These are phyloP conservation scores for Iberis pinnata DNA, from an alignment of 345 rosid species.

Conservation along the genomic window DNA sequence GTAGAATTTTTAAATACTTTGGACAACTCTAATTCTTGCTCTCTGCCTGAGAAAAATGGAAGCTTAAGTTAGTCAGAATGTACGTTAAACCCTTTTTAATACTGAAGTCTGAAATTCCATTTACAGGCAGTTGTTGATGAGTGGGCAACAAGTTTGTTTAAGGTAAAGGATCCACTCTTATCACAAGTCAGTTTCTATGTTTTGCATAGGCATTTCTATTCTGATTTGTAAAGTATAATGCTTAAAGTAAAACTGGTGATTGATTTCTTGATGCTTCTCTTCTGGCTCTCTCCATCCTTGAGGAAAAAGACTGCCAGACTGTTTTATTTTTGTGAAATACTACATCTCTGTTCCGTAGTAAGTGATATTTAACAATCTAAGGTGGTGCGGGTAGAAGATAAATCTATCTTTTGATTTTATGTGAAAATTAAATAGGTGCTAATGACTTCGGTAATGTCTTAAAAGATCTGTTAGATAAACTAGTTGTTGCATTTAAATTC, in stretches of 20 bases:
- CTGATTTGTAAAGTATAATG: background rate
- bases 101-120: constrained; percentile 24
- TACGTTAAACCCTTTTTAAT: constrained; percentile 10
- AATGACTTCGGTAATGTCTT: background rate
- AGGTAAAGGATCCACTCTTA: constrained; percentile 39
- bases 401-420: background rate
- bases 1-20: background rate
- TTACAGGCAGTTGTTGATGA: constrained; percentile 89
- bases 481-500: constrained; percentile 21
- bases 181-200: constrained; percentile 9
- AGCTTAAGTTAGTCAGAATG: constrained; percentile 2
- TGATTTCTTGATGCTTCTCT: constrained; percentile 13
- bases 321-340: constrained; percentile 11
- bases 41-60: too few species aligned
- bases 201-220: constrained; percentile 6
- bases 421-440: constrained; percentile 3
- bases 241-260: background rate
- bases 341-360: background rate
- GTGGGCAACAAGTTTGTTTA: constrained; percentile 94
- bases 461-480: constrained; percentile 13
- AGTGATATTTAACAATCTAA: background rate
- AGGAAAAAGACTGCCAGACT: constrained; percentile 11
- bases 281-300: background rate
- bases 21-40: background rate
- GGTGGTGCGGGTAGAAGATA: background rate